Evolutionary conservation across 345 rosid genomes (phyloP).

Genomic region (Xanthoceras sorbifolium): DNA sequence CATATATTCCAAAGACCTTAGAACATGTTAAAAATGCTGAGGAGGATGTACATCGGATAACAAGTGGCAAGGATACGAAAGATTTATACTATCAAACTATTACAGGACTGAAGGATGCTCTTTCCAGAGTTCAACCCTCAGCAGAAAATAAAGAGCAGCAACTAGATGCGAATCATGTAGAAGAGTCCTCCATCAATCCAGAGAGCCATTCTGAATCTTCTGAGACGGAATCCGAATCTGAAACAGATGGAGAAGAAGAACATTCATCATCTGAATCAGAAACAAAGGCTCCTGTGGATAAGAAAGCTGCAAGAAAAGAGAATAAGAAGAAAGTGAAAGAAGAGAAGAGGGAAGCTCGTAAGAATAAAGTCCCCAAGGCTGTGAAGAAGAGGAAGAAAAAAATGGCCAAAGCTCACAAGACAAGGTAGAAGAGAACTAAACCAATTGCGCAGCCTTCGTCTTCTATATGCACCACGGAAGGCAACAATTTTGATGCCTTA

Average conservation of each 20-base stretch:
- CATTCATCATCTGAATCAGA: constrained; percentile 26
- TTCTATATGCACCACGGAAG: not conserved
- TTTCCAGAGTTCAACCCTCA: constrained; percentile 37
- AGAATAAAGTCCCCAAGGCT: constrained; percentile 85
- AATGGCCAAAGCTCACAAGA: constrained; percentile 67
- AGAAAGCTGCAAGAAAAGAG: constrained; percentile 90
- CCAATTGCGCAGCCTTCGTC: not conserved
- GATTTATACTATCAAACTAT: constrained; percentile 81
- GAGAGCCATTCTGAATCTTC: constrained; percentile 15
- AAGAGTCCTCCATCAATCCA: constrained; percentile 16
- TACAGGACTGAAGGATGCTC: constrained; percentile 80
- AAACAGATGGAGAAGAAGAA: constrained; percentile 43
- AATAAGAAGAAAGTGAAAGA: constrained; percentile 95
- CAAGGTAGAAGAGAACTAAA: constrained; percentile 60
- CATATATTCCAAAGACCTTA: constrained; percentile 84
- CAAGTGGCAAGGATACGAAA: constrained; percentile 72
- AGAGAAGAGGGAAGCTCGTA: constrained; percentile 88
- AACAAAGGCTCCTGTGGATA: constrained; percentile 42
- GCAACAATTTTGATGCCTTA: constrained; percentile 1
- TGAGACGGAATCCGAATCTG: constrained; percentile 28
- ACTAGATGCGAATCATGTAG: constrained; percentile 26
- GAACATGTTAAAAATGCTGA: constrained; percentile 76
- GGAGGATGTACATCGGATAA: constrained; percentile 70
- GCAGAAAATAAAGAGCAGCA: constrained; percentile 16
- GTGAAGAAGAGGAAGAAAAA: constrained; percentile 90